A percentile compares a stretch with the other conserved stretches of the same genome.
These are phyloP conservation scores for Boletus subcaerulescens DNA, from an alignment of 768 basidiomycete genomes.

Conservation along the genomic window DNA sequence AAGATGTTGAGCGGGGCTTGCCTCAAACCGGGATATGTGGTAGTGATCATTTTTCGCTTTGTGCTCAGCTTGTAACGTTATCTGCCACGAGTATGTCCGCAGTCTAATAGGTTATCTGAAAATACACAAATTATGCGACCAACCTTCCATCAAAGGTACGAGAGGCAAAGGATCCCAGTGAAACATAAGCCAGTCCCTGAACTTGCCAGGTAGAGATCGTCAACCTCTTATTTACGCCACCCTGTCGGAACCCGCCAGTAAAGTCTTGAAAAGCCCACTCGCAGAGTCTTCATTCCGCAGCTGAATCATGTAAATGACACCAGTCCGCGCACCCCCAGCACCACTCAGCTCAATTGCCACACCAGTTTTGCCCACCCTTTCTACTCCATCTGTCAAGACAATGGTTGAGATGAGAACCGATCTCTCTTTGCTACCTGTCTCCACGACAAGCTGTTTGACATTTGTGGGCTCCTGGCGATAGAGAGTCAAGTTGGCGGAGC, in stretches of 20 bases:
- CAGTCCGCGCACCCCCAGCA: conserved; percentile 78
- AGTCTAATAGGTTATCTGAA: conserved; percentile 12
- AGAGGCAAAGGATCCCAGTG: neutral
- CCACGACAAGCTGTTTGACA: conserved; percentile 94
- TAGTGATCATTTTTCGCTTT: conserved; percentile 84
- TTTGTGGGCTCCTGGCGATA: conserved; percentile 84
- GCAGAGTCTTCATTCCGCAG: conserved; percentile 86
- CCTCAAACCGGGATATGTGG: conserved; percentile 79
- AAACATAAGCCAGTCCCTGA: neutral
- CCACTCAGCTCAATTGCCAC: conserved; percentile 95
- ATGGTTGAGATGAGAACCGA: conserved; percentile 90
- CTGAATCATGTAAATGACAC: conserved; percentile 97
- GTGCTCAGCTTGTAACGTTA: conserved; percentile 49
- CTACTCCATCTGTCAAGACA: conserved; percentile 92
- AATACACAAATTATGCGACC: neutral
- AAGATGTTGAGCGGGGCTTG: conserved; percentile 66
- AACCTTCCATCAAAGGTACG: neutral
- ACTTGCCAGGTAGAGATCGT: neutral
- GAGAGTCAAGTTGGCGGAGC: conserved; percentile 81
- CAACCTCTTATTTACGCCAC: conserved; percentile 26
- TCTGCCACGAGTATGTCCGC: conserved; percentile 3
- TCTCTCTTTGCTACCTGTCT: conserved; percentile 74
- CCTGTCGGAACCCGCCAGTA: conserved; percentile 86
- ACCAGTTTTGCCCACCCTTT: conserved; percentile 97
- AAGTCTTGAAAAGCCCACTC: conserved; percentile 76